phyloP scores from a whole-genome alignment of 306 rosid species.

The Pueraria montana region DNA sequence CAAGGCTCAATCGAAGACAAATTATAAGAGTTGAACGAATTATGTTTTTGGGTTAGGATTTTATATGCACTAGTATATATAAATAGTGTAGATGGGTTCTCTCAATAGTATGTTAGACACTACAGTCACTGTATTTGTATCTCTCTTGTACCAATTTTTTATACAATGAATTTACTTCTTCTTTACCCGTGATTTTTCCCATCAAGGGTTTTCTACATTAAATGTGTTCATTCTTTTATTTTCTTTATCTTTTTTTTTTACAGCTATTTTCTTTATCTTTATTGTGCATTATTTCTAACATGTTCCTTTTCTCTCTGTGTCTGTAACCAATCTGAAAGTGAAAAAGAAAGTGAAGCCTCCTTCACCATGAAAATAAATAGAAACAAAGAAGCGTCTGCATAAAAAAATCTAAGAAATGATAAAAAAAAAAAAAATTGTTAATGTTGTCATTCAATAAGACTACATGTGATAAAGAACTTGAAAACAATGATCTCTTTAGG shows the following conservation, averaged over 20 bases:
- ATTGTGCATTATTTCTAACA: neutral
- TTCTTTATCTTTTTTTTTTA: neutral
- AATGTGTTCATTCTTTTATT: neutral
- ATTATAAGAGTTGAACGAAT: too few species aligned
- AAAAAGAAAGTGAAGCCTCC: slow-evolving; percentile 23
- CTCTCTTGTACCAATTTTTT: neutral
- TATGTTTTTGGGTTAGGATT: too few species aligned
- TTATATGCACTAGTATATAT: neutral
- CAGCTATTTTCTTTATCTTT: neutral
- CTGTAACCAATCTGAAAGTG: slow-evolving; percentile 20
- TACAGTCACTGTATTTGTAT: too few species aligned
- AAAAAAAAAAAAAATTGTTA: neutral
- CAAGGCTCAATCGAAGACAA: too few species aligned
- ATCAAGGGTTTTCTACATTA: neutral
- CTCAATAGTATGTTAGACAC: too few species aligned
- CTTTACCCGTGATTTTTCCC: neutral
- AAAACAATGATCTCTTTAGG: neutral
- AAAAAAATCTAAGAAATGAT: neutral
- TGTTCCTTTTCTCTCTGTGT: neutral
- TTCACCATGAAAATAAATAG: slow-evolving; percentile 11
- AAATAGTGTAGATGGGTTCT: too few species aligned
- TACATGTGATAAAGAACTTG: neutral
- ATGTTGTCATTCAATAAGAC: slow-evolving; percentile 13
- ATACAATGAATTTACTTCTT: neutral
- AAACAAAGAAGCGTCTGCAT: neutral